Conservation (phyloP, 2,329 filamentous ascomycete species). For the Aspergillus floridensis region DNA sequence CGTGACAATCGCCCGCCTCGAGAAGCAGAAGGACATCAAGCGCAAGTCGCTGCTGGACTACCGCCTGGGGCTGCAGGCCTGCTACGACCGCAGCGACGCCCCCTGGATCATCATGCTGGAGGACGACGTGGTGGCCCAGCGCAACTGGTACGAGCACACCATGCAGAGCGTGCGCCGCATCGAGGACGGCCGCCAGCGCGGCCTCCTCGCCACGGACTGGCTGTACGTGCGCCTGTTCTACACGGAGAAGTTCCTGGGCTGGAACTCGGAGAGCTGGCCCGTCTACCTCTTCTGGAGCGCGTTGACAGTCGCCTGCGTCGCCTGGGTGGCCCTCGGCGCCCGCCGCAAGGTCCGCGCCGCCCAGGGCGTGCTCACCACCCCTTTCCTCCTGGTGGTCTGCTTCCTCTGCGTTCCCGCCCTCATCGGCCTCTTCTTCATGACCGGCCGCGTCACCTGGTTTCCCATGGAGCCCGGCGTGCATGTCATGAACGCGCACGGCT, state of each 20-base stretch:
- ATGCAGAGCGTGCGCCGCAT: conserved; percentile 38
- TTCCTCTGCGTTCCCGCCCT: conserved; percentile 29
- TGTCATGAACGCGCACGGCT: conserved; percentile 44
- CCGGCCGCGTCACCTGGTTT: conserved; percentile 41
- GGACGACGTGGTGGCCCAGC: conserved; percentile 48
- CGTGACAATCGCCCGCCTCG: conserved; percentile 12
- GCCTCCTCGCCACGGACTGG: conserved; percentile 20
- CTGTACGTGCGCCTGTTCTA: conserved; percentile 50
- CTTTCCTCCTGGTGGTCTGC: conserved; percentile 26
- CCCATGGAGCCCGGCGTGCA: conserved; percentile 39
- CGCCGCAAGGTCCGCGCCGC: conserved; percentile 17
- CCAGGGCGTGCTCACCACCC: conserved; percentile 20
- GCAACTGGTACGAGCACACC: conserved; percentile 47
- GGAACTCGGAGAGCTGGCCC: conserved; percentile 44
- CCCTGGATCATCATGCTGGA: conserved; percentile 48
- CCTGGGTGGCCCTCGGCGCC: conserved; percentile 14
- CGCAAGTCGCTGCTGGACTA: conserved; percentile 48
- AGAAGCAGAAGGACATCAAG: conserved; percentile 23
- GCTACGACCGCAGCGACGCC: conserved; percentile 36
- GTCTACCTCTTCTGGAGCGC: conserved; percentile 38
- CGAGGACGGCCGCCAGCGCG: conserved; percentile 19
- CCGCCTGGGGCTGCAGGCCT: conserved; percentile 41
- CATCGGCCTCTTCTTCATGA: conserved; percentile 42
- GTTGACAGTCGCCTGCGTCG: conserved; percentile 18
- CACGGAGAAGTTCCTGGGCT: conserved; percentile 47